Evolutionary conservation across 331 rosid genomes (phyloP), one percentile per base, ranked within the genome.

Genomic region (Cydonia oblonga): DNA sequence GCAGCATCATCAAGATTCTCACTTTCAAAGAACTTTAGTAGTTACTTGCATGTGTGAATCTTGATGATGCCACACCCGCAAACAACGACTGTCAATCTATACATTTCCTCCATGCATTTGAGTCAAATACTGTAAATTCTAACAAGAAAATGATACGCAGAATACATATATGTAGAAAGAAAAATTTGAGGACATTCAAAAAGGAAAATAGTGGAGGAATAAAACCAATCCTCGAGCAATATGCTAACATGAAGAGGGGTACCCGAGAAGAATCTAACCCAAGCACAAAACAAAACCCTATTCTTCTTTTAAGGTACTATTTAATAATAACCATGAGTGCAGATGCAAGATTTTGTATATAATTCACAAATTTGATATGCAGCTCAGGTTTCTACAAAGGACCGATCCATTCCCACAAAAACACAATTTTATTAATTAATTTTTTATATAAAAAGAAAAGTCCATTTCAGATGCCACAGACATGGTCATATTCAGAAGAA

Each of bases 1-100:
- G 98, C 96, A 82, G 98, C 95, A 93, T 93, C 98, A 90, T 93
- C 97, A 90, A 93, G 98, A 93, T 93, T 93, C 97, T 89, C 97
- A 90, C 42, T 73, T 71, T 66, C 68, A 58, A 77, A 76, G 67
- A 74, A 24, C 46, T 57, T 26, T 12, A 66, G 54, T 69, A 29
- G 66, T 65, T 23, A 24, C 51, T 75, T 76, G 79, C 79, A 76
- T 90, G 93, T 87, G 96, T 87, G 98, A 92, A 92, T 90, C 98
- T 92, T 92, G 97, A 92, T 83, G 93, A 83, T 92, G 98, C 98
- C 78, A 83, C 98, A 74, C 77, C 96, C 60, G 96, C 91, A 83
- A 92, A 80, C 83, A 86, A 92, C 96, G 87, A 85, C 98, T 90
- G 82, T 73, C 67, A 38, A 53, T 54, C 25, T 64, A 44, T 51